Percentiles rank a stretch among this genome's conserved stretches.
phyloP scores from a whole-genome alignment of 257 asterid genomes.

The Anisodus acutangulus region DNA sequence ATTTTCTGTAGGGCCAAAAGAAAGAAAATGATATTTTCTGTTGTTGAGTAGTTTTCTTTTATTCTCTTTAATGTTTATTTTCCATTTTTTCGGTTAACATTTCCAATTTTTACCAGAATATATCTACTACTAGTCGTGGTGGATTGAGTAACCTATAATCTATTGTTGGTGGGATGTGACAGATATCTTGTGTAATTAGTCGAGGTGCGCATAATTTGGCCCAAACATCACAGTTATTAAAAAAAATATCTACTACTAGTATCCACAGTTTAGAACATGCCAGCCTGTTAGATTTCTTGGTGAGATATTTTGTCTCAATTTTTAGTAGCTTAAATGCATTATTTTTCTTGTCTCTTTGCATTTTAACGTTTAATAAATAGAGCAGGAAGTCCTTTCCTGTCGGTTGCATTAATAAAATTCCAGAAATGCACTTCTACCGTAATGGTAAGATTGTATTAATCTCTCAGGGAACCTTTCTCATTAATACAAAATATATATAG shows the following conservation, averaged over 20 bases:
- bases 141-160: no score
- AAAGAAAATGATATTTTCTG: not conserved
- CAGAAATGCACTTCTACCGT: not conserved
- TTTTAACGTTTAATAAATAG: not conserved
- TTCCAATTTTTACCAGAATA: not conserved
- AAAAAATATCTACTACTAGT: not conserved
- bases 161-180: no score
- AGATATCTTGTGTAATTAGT: no score
- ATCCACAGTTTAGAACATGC: not conserved
- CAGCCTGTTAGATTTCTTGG: not conserved
- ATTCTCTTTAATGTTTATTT: not conserved
- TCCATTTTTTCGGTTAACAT: not conserved
- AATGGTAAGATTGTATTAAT: no score
- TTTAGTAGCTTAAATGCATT: not conserved
- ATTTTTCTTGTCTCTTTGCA: not conserved
- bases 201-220: no score
- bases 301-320: not conserved
- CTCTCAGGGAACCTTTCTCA: no score
- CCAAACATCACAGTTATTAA: no score
- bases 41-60: not conserved
- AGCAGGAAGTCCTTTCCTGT: slow-evolving; percentile 2
- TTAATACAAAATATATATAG: no score
- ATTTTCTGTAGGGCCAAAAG: not conserved
- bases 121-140: no score
- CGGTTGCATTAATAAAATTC: slow-evolving; percentile 15